Evolutionary conservation across 805 yeast genomes (phyloP), one percentile per base, ranked within the genome.

Genomic region (Hanseniaspora taiwanica): DNA sequence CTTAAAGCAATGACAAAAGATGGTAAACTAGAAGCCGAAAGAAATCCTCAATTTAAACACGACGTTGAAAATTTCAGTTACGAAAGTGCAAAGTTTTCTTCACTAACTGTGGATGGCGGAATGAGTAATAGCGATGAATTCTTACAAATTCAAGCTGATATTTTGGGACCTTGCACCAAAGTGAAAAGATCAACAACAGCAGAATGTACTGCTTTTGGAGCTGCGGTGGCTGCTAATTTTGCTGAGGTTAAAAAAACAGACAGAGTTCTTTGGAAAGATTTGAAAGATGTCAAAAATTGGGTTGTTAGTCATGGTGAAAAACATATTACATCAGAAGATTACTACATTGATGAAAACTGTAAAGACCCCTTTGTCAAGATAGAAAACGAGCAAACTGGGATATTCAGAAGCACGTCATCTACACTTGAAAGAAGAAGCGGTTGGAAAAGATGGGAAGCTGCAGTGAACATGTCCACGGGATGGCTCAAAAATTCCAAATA

Each of bases 141-240:
- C 39, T 81, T 89, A 80, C 94, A 84, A 65, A 84, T 87, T 47
- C 96, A 87, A 63, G 81, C 95, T 6, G 93, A 87, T 58, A 78
- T 87, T 46, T 68, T 85, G 49, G 96, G 96, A 3, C 89, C 91
- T 1, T 76, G 86, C 61, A 82, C 79, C 29, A 75, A 78, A 21
- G 89, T 87, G 34, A 72, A 74, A 49, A 70, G 96, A 51, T 86
- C 96, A 1, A 71, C 75, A 24, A 81, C 79, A 58, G 66, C 84
- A 27, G 97, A 87, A 61, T 85, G 95, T 56, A 87, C 96, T 4
- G 96, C 96, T 0, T 69, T 87, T 46, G 97, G 97, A 21, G 94
- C 95, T 6, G 96, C 96, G 4, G 81, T 89, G 48, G 96, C 96
- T 21, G 94, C 97, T 2, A 95, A 96, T 10, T 64, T 86, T 52